Conservation (phyloP, 2,329 filamentous ascomycete genomes). For the Plenodomus lindquistii region DNA sequence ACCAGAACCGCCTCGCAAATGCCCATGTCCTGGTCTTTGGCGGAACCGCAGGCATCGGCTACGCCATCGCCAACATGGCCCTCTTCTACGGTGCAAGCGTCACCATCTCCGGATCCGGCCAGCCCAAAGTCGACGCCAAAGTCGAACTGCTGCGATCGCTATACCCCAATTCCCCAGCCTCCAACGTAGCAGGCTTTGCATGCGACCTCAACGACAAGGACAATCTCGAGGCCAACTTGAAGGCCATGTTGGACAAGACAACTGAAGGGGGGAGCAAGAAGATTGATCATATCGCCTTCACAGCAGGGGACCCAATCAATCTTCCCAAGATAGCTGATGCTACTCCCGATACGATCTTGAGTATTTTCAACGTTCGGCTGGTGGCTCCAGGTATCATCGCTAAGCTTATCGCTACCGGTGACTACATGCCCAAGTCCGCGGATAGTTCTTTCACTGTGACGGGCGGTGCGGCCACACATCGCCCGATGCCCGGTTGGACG, state of each 20-base stretch:
- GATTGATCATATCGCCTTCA: constrained; percentile 39
- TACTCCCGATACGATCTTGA: constrained; percentile 23
- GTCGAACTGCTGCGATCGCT: constrained; percentile 50
- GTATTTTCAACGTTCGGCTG: constrained; percentile 39
- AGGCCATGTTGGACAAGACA: constrained; percentile 29
- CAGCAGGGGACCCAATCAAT: constrained; percentile 28
- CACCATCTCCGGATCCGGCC: constrained; percentile 62
- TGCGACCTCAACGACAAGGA: constrained; percentile 31
- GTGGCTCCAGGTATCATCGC: constrained; percentile 44
- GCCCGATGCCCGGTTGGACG: constrained; percentile 42
- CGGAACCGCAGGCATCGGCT: constrained; percentile 68
- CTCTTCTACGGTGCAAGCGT: constrained; percentile 61
- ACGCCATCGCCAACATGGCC: constrained; percentile 61
- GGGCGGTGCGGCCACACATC: constrained; percentile 40
- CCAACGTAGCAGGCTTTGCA: constrained; percentile 27
- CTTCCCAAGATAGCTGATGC: constrained; percentile 32
- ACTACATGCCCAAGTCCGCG: constrained; percentile 37
- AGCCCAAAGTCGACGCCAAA: constrained; percentile 55
- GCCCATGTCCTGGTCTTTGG: constrained; percentile 64
- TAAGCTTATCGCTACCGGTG: constrained; percentile 42
- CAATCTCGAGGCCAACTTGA: constrained; percentile 34
- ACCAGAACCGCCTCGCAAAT: constrained; percentile 53
- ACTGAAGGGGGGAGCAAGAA: constrained; percentile 32
- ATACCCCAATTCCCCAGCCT: constrained; percentile 37
- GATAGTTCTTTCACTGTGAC: constrained; percentile 48